Evolutionary conservation across 352 stramenopile genomes (phyloP).

Genomic region (Globisporangium echinulatum): DNA sequence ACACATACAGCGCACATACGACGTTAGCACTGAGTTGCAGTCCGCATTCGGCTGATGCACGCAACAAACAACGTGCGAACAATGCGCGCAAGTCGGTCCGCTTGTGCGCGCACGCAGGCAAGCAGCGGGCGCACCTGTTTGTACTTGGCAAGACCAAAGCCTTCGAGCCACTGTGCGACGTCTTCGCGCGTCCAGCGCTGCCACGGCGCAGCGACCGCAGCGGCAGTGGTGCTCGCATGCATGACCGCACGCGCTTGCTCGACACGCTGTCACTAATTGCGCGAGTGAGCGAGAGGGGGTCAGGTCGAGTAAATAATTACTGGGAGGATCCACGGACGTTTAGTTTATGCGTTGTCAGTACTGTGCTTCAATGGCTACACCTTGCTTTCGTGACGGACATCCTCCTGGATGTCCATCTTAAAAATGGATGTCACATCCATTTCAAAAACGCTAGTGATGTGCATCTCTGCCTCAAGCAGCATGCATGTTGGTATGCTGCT

Average conservation of each 20-base stretch:
- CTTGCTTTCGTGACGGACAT: too few relatives aligned
- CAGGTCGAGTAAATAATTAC: not conserved
- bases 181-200: conserved; percentile 14
- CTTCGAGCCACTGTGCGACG: conserved; percentile 15
- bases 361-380: too few relatives aligned
- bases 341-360: too few relatives aligned
- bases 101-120: not conserved
- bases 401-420: too few relatives aligned
- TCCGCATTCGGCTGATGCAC: too few relatives aligned
- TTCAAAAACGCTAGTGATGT: too few relatives aligned
- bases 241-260: not conserved
- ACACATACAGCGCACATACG: not conserved
- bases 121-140: conserved; percentile 4
- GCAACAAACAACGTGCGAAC: too few relatives aligned
- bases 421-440: too few relatives aligned
- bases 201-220: conserved; percentile 3
- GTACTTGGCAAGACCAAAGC: conserved; percentile 15
- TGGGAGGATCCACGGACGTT: too few relatives aligned
- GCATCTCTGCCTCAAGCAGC: too few relatives aligned
- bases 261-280: not conserved
- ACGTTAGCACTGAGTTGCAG: too few relatives aligned
- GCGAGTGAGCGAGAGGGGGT: not conserved
- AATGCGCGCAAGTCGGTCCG: not conserved
- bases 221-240: conserved; percentile 9
- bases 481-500: too few relatives aligned